Conservation (phyloP, 2,329 filamentous ascomycete genomes). For the Aspergillus ustus region DNA sequence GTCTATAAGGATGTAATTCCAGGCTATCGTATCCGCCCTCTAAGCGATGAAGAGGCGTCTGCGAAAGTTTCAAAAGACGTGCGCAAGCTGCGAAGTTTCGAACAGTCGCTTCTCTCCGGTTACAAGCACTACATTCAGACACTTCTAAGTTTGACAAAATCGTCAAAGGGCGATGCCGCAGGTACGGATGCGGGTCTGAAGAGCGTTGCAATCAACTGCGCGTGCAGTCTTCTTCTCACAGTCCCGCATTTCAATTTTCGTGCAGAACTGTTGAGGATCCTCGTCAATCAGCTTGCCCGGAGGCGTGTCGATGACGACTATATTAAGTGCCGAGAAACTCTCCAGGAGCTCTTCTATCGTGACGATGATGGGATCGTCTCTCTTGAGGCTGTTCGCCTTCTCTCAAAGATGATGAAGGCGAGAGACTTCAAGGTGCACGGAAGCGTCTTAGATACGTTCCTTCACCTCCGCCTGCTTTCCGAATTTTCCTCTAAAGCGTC, state of each 20-base stretch:
- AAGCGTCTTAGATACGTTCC: slow-evolving; percentile 84
- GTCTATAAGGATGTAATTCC: slow-evolving; percentile 97
- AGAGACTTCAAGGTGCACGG: slow-evolving; percentile 83
- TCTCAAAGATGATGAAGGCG: slow-evolving; percentile 95
- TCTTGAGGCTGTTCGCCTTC: slow-evolving; percentile 79
- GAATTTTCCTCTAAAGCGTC: slow-evolving; percentile 88
- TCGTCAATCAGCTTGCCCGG: slow-evolving; percentile 80
- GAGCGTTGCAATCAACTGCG: slow-evolving; percentile 81
- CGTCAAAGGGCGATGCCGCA: slow-evolving; percentile 46
- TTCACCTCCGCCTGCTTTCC: slow-evolving; percentile 83
- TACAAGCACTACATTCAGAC: slow-evolving; percentile 86
- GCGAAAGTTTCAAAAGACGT: slow-evolving; percentile 93
- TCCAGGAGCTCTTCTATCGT: slow-evolving; percentile 80
- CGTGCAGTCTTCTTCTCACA: slow-evolving; percentile 76
- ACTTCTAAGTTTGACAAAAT: slow-evolving; percentile 69
- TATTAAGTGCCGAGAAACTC: slow-evolving; percentile 73
- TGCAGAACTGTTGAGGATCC: slow-evolving; percentile 80
- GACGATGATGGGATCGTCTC: slow-evolving; percentile 91
- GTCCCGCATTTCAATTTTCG: slow-evolving; percentile 99
- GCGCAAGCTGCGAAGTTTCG: slow-evolving; percentile 77
- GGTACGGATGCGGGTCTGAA: slow-evolving; percentile 56
- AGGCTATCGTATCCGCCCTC: slow-evolving; percentile 88
- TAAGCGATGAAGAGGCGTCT: slow-evolving; percentile 72
- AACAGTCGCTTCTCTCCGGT: slow-evolving; percentile 81
- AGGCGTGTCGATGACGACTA: slow-evolving; percentile 75